phyloP scores from a whole-genome alignment of 2,329 filamentous ascomycete genomes.

The Volutella citrinella region DNA sequence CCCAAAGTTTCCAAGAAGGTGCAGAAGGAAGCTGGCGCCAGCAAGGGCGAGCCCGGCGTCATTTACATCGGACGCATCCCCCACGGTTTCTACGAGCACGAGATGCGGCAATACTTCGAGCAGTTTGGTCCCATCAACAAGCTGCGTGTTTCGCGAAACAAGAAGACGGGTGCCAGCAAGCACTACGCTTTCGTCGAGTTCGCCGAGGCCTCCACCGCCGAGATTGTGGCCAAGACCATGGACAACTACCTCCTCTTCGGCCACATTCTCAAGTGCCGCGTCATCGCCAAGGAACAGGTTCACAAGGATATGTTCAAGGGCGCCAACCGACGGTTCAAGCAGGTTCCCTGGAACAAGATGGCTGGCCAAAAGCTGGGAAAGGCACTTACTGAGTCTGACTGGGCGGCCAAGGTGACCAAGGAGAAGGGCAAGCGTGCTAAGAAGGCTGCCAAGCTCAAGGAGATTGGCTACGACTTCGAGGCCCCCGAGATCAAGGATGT shows the following conservation, averaged over 20 bases:
- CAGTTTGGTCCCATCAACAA: constrained; percentile 84
- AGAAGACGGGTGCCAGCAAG: constrained; percentile 84
- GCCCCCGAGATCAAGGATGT: constrained; percentile 65
- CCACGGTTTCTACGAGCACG: constrained; percentile 92
- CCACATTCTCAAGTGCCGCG: constrained; percentile 85
- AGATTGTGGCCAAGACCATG: constrained; percentile 94
- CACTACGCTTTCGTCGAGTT: constrained; percentile 98
- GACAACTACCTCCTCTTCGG: constrained; percentile 95
- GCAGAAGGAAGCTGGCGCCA: constrained; percentile 39
- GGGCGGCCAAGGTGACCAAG: constrained; percentile 70
- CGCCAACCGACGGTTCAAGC: constrained; percentile 86
- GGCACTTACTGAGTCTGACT: constrained; percentile 70
- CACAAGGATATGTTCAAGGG: constrained; percentile 85
- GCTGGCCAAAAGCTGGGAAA: constrained; percentile 72
- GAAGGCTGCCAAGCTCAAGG: constrained; percentile 73
- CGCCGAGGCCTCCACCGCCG: constrained; percentile 69
- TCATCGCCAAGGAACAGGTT: constrained; percentile 72
- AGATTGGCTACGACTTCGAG: constrained; percentile 79
- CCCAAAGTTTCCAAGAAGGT: constrained; percentile 46
- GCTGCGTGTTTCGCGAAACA: constrained; percentile 85
- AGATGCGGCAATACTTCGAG: constrained; percentile 90
- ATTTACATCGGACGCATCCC: constrained; percentile 90
- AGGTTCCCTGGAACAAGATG: constrained; percentile 83
- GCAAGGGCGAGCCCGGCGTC: constrained; percentile 64
- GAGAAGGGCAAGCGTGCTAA: constrained; percentile 68